Evolutionary conservation across 2,329 filamentous ascomycete species (phyloP).

Genomic region (Penicillium janthinellum): DNA sequence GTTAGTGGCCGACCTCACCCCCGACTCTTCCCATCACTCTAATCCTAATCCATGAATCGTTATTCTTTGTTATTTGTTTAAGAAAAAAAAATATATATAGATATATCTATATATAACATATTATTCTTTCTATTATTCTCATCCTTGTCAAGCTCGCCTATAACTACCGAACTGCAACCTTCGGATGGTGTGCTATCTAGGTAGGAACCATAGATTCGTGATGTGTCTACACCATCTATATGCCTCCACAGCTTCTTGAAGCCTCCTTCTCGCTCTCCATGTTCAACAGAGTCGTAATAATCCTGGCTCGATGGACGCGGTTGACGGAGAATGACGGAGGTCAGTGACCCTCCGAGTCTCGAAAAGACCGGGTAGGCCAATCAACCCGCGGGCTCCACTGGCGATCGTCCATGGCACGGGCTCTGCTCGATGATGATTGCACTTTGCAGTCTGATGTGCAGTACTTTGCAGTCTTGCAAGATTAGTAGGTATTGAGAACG

Average conservation of each 20-base stretch:
- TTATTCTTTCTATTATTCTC: background rate
- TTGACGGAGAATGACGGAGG: constrained; percentile 9
- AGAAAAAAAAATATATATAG: background rate
- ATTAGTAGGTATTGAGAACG: no score
- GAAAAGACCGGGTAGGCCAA: background rate
- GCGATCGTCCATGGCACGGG: constrained; percentile 24
- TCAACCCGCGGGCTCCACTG: constrained; percentile 17
- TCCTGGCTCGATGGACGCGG: background rate
- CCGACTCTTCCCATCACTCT: background rate
- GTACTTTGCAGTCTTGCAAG: no score
- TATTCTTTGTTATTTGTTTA: background rate
- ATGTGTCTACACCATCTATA: no score
- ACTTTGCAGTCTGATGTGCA: constrained; percentile 5
- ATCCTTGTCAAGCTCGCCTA: background rate
- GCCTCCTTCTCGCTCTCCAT: no score
- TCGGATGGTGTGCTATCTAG: no score
- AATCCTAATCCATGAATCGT: background rate
- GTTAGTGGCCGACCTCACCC: background rate
- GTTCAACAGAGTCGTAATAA: no score
- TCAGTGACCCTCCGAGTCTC: constrained; percentile 18
- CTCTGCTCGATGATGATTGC: constrained; percentile 22
- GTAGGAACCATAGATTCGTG: no score
- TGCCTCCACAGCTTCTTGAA: no score
- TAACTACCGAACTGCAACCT: background rate
- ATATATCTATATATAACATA: no score